These are phyloP conservation scores for Cladosporium sp. DNA, from an alignment of 2,329 filamentous ascomycete species.

Conservation along the genomic window DNA sequence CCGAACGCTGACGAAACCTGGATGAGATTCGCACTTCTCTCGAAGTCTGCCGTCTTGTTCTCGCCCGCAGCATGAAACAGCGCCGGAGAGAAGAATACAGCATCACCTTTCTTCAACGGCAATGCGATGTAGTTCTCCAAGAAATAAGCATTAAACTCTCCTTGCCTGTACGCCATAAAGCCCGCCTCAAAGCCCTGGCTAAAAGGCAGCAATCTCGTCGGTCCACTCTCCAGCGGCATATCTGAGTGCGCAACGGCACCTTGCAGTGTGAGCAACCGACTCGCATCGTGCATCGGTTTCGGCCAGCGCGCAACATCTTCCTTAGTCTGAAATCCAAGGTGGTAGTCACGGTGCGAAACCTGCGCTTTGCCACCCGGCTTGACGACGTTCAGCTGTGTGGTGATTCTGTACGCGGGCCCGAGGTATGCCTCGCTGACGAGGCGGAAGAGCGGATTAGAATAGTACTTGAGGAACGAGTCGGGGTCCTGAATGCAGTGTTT, in stretches of 20 bases:
- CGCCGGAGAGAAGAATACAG: constrained; percentile 64
- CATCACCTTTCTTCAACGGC: constrained; percentile 58
- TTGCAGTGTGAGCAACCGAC: constrained; percentile 61
- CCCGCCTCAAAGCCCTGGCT: constrained; percentile 59
- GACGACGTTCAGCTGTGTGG: constrained; percentile 64
- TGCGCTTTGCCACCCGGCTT: constrained; percentile 60
- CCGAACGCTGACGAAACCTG: constrained; percentile 64
- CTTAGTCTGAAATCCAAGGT: constrained; percentile 61
- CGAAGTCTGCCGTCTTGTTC: constrained; percentile 52
- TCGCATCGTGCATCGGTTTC: constrained; percentile 54
- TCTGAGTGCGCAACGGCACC: constrained; percentile 64
- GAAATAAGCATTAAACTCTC: constrained; percentile 58
- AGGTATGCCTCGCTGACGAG: constrained; percentile 58
- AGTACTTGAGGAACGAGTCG: constrained; percentile 57
- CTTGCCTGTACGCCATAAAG: constrained; percentile 58
- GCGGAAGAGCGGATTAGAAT: constrained; percentile 60
- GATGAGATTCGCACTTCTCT: constrained; percentile 61
- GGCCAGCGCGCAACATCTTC: constrained; percentile 52
- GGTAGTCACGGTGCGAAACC: constrained; percentile 62
- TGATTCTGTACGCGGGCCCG: constrained; percentile 61
- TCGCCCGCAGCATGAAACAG: constrained; percentile 64
- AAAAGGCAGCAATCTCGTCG: constrained; percentile 62
- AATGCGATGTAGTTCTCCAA: constrained; percentile 53
- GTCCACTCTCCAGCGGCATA: constrained; percentile 60
- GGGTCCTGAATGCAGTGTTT: constrained; percentile 59